A percentile compares a stretch with the other conserved stretches of the same genome.
These are phyloP conservation scores for Candida wancherniae DNA, from an alignment of 805 yeast genomes.

Conservation along the genomic window DNA sequence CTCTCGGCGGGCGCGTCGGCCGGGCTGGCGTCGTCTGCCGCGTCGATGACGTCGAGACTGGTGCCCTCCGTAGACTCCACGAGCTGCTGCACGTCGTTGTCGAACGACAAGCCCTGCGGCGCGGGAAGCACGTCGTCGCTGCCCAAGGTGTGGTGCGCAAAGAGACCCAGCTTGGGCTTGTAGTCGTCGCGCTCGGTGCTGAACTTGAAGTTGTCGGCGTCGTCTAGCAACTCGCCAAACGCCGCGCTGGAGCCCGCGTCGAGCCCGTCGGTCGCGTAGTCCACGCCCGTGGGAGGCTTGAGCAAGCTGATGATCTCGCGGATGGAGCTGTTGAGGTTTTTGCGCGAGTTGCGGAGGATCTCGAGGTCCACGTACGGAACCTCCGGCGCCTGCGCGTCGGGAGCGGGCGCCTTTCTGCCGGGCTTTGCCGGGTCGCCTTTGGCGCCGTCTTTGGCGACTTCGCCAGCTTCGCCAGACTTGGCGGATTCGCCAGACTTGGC, in stretches of 20 bases:
- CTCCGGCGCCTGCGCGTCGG: no score
- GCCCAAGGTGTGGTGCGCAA: slow-evolving; percentile 12
- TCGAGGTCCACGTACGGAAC: slow-evolving; percentile 16
- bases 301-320: slow-evolving; percentile 15
- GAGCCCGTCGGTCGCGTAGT: slow-evolving; percentile 4
- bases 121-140: slow-evolving; percentile 12
- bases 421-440: background rate
- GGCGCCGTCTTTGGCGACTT: no score
- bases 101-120: slow-evolving; percentile 3
- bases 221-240: slow-evolving; percentile 11
- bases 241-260: slow-evolving; percentile 3
- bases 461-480: no score
- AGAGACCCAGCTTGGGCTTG: slow-evolving; percentile 6
- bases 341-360: slow-evolving; percentile 13
- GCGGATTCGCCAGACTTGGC: no score
- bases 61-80: background rate
- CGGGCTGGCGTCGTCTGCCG: background rate
- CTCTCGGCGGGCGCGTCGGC: slow-evolving; percentile 5
- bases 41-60: background rate
- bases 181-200: slow-evolving; percentile 3
- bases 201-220: slow-evolving; percentile 3
- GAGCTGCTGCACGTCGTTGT: slow-evolving; percentile 1
- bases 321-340: slow-evolving; percentile 12
- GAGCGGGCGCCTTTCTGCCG: no score
- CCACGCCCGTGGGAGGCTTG: slow-evolving; percentile 12